Percentiles rank a stretch among this genome's conserved stretches.
Conservation (phyloP, 768 basidiomycete genomes). For the Kwoniella sp. region DNA sequence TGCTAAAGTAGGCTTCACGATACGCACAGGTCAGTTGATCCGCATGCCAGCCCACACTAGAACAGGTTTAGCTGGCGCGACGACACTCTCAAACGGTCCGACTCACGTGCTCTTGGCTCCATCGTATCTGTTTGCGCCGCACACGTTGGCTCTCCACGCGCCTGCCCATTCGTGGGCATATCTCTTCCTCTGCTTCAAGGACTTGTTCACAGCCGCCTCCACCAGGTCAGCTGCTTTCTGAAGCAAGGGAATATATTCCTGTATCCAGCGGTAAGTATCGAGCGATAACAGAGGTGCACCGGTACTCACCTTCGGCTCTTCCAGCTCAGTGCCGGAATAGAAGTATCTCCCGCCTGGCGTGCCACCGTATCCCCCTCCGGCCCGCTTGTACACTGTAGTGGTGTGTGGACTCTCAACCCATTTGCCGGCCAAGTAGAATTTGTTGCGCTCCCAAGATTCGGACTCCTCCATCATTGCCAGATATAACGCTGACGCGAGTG, state of each 20-base stretch:
- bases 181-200: constrained; percentile 22
- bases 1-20: not conserved
- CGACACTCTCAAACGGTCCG: not conserved
- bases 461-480: constrained; percentile 42
- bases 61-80: not conserved
- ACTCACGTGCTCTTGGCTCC: constrained; percentile 40
- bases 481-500: constrained; percentile 47
- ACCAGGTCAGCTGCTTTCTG: constrained; percentile 40
- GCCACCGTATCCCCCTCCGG: constrained; percentile 5
- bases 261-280: not conserved
- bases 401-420: constrained; percentile 46
- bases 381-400: constrained; percentile 3
- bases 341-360: constrained; percentile 20
- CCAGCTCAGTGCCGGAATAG: constrained; percentile 24
- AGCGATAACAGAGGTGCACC: not conserved
- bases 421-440: constrained; percentile 42
- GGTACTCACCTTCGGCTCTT: constrained; percentile 11
- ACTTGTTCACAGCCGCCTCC: constrained; percentile 43
- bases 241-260: constrained; percentile 40
- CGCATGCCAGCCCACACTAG: constrained; percentile 49
- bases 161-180: constrained; percentile 46
- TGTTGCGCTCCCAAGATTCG: constrained; percentile 37
- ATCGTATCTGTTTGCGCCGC: constrained; percentile 49
- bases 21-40: constrained; percentile 48
- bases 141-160: constrained; percentile 45